phyloP scores from a whole-genome alignment of 768 basidiomycete genomes.

The Sporobolomyces pararoseus region DNA sequence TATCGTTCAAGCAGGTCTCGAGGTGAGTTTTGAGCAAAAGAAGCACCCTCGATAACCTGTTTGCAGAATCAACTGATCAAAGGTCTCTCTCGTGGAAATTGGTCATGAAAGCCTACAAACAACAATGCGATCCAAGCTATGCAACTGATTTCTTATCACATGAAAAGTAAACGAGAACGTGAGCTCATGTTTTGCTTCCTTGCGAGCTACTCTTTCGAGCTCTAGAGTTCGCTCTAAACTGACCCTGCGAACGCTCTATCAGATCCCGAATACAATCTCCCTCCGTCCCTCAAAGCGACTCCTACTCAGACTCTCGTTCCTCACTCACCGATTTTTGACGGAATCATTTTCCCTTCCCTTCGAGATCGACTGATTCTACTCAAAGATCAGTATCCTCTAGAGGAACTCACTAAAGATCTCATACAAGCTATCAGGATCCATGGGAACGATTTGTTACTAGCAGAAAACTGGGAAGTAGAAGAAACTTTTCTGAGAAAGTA shows the following conservation, averaged over 20 bases:
- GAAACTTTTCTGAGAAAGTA: conserved; percentile 80
- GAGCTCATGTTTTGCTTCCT: background rate
- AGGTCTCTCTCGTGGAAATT: no score
- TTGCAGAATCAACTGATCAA: no score
- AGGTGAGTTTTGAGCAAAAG: no score
- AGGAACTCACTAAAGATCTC: conserved; percentile 74
- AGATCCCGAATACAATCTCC: conserved; percentile 78
- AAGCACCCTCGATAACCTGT: no score
- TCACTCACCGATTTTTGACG: conserved; percentile 57
- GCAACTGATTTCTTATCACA: conserved; percentile 57
- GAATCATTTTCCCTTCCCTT: conserved; percentile 80
- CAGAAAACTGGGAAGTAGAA: conserved; percentile 81
- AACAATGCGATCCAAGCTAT: conserved; percentile 35
- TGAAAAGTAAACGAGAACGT: conserved; percentile 60
- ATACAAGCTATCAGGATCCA: conserved; percentile 68
- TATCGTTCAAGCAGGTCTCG: background rate
- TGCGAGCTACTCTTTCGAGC: no score
- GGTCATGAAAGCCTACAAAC: no score
- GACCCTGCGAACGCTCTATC: conserved; percentile 32
- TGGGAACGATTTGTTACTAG: conserved; percentile 85
- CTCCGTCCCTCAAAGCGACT: conserved; percentile 79
- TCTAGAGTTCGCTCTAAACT: background rate
- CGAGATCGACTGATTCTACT: conserved; percentile 86
- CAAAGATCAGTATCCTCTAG: conserved; percentile 73
- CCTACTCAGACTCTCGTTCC: conserved; percentile 81